phyloP scores from a whole-genome alignment of 2,329 filamentous ascomycete species.

The Monosporascus sp. region DNA sequence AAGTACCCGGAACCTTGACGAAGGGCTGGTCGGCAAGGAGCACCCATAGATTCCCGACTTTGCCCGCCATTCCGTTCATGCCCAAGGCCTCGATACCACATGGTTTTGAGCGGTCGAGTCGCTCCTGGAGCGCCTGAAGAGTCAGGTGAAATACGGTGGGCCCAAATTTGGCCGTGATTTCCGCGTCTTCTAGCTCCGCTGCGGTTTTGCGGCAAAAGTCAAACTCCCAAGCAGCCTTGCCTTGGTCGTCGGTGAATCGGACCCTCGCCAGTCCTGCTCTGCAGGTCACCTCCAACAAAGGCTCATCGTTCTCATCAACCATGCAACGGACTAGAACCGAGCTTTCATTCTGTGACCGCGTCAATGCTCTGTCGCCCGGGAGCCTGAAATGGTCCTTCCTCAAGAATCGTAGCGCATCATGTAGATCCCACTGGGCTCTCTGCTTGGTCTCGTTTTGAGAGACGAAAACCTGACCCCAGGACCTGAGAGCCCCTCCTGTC shows the following conservation, averaged over 20 bases:
- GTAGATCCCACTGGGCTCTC: slow-evolving; percentile 63
- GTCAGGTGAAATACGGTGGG: slow-evolving; percentile 15
- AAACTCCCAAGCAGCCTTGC: slow-evolving; percentile 13
- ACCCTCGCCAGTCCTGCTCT: slow-evolving; percentile 23
- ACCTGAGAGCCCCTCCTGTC: slow-evolving; percentile 36
- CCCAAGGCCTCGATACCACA: slow-evolving; percentile 30
- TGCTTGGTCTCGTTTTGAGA: slow-evolving; percentile 40
- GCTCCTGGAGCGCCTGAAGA: slow-evolving; percentile 22
- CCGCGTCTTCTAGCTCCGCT: neutral
- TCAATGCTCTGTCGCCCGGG: slow-evolving; percentile 48
- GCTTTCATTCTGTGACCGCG: slow-evolving; percentile 3
- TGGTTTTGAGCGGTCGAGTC: slow-evolving; percentile 23
- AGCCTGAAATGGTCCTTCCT: slow-evolving; percentile 64
- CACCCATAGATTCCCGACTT: slow-evolving; percentile 28
- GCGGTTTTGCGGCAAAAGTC: slow-evolving; percentile 10
- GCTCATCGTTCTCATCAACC: slow-evolving; percentile 13
- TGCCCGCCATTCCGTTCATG: slow-evolving; percentile 34
- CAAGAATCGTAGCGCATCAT: slow-evolving; percentile 63
- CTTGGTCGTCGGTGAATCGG: slow-evolving; percentile 17
- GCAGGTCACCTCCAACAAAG: slow-evolving; percentile 15
- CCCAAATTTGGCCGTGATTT: neutral
- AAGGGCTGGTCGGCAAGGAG: slow-evolving; percentile 24
- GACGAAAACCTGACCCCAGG: slow-evolving; percentile 40
- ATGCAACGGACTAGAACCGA: slow-evolving; percentile 5
- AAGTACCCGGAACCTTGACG: slow-evolving; percentile 33